Percentiles rank a stretch among this genome's conserved stretches.
Conservation (phyloP, 2,329 filamentous ascomycete species). For the Claviceps pazoutovae region DNA sequence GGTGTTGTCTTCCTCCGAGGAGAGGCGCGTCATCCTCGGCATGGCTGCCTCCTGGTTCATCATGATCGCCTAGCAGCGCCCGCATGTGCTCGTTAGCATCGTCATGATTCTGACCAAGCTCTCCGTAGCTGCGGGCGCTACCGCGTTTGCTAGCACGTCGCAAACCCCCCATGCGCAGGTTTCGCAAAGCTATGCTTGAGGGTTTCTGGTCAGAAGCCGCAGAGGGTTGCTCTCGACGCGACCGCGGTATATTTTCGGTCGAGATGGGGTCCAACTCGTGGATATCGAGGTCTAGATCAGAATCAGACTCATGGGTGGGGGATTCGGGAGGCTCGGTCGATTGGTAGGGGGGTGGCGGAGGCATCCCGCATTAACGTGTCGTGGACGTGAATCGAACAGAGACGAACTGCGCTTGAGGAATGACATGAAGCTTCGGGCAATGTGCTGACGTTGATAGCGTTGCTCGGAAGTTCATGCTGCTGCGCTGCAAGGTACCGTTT, state of each 20-base stretch:
- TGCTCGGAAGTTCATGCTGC: slow-evolving; percentile 10
- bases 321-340: slow-evolving; percentile 50
- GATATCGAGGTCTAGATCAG: slow-evolving; percentile 58
- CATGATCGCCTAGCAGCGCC: slow-evolving; percentile 50
- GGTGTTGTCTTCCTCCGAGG: slow-evolving; percentile 30
- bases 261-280: slow-evolving; percentile 61
- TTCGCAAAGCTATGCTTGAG: slow-evolving; percentile 55
- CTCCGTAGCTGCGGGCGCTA: slow-evolving; percentile 39
- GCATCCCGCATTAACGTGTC: slow-evolving; percentile 33
- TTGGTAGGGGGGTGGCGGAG: slow-evolving; percentile 37
- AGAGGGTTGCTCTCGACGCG: slow-evolving; percentile 15
- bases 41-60: slow-evolving; percentile 43
- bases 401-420: slow-evolving; percentile 6
- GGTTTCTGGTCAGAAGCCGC: slow-evolving; percentile 34
- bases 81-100: slow-evolving; percentile 52
- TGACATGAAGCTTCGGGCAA: slow-evolving; percentile 6
- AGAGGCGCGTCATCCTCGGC: slow-evolving; percentile 63
- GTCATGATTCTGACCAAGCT: slow-evolving; percentile 42
- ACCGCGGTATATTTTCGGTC: slow-evolving; percentile 19
- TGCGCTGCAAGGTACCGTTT: slow-evolving; percentile 5
- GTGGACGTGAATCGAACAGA: background rate
- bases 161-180: slow-evolving; percentile 51
- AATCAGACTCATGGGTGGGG: slow-evolving; percentile 56
- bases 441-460: slow-evolving; percentile 7
- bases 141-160: slow-evolving; percentile 40